A percentile compares a stretch with the other conserved stretches of the same genome.
Conservation (phyloP, 2,329 filamentous ascomycete species). For the Hypoxylon sp. region DNA sequence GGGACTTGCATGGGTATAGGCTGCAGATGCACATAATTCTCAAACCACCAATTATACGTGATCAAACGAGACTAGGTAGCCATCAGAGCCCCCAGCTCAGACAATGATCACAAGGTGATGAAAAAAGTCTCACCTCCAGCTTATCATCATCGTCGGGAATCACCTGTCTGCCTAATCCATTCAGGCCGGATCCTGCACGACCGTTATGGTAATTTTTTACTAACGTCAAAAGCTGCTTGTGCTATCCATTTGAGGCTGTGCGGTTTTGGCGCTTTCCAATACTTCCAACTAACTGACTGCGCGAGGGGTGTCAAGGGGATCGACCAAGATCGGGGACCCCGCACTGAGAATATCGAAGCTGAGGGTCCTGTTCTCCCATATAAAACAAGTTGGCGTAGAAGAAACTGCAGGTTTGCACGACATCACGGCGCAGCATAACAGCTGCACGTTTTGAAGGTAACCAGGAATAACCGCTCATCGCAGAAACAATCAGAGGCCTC, state of each 20-base stretch:
- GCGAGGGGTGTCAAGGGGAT: not conserved
- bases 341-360: slow-evolving; percentile 36
- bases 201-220: not conserved
- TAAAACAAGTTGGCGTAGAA: slow-evolving; percentile 17
- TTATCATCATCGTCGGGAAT: slow-evolving; percentile 32
- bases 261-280: not conserved
- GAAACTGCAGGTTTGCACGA: slow-evolving; percentile 19
- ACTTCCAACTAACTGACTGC: slow-evolving; percentile 15
- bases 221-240: not conserved
- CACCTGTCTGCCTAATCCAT: slow-evolving; percentile 32
- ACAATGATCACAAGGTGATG: slow-evolving; percentile 44
- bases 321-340: slow-evolving; percentile 38
- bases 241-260: slow-evolving; percentile 22
- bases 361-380: slow-evolving; percentile 14
- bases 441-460: slow-evolving; percentile 11
- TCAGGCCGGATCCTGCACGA: slow-evolving; percentile 17
- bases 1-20: slow-evolving; percentile 31
- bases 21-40: slow-evolving; percentile 35
- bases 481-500: slow-evolving; percentile 24
- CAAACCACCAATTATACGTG: slow-evolving; percentile 35
- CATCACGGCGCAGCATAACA: slow-evolving; percentile 28
- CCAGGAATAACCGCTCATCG: slow-evolving; percentile 7
- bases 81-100: slow-evolving; percentile 37
- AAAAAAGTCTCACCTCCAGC: slow-evolving; percentile 39
- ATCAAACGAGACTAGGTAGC: slow-evolving; percentile 29